These are phyloP conservation scores for Botrytis paeoniae DNA, from an alignment of 2,329 filamentous ascomycete species.

Conservation along the genomic window DNA sequence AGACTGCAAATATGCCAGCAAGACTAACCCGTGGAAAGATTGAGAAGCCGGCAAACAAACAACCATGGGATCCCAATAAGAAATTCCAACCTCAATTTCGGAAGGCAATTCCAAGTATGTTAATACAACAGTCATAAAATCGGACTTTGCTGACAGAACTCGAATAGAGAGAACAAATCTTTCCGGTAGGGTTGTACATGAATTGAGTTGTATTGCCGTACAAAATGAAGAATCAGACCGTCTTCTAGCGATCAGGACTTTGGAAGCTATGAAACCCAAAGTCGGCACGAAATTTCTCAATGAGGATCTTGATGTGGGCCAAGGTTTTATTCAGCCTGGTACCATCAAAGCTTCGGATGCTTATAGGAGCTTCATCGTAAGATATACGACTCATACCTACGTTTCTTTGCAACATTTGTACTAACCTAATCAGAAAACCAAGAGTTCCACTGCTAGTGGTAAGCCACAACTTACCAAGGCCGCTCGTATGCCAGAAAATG, in stretches of 20 bases:
- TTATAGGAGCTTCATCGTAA: slow-evolving; percentile 57
- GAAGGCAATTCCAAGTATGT: slow-evolving; percentile 69
- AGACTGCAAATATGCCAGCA: slow-evolving; percentile 57
- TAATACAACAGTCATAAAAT: slow-evolving; percentile 25
- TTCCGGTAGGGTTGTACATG: slow-evolving; percentile 69
- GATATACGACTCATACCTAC: slow-evolving; percentile 39
- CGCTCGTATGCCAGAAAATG: slow-evolving; percentile 83
- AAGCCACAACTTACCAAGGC: slow-evolving; percentile 76
- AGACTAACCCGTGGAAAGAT: slow-evolving; percentile 46
- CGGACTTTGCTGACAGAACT: slow-evolving; percentile 36
- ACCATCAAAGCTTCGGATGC: slow-evolving; percentile 44
- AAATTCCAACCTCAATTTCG: slow-evolving; percentile 61
- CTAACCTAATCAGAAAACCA: slow-evolving; percentile 48
- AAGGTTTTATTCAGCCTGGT: slow-evolving; percentile 56
- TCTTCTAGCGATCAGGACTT: slow-evolving; percentile 56
- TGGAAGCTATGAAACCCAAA: slow-evolving; percentile 59
- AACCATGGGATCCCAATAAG: slow-evolving; percentile 47
- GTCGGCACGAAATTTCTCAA: slow-evolving; percentile 47
- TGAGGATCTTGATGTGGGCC: slow-evolving; percentile 32
- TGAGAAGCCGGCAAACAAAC: slow-evolving; percentile 46
- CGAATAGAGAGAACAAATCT: slow-evolving; percentile 68
- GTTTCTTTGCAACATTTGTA: slow-evolving; percentile 7
- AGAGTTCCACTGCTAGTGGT: slow-evolving; percentile 50
- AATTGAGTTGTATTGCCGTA: slow-evolving; percentile 71
- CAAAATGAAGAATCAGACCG: slow-evolving; percentile 67